phyloP scores from a whole-genome alignment of 345 rosid genomes.

The Dipteronia dyeriana region DNA sequence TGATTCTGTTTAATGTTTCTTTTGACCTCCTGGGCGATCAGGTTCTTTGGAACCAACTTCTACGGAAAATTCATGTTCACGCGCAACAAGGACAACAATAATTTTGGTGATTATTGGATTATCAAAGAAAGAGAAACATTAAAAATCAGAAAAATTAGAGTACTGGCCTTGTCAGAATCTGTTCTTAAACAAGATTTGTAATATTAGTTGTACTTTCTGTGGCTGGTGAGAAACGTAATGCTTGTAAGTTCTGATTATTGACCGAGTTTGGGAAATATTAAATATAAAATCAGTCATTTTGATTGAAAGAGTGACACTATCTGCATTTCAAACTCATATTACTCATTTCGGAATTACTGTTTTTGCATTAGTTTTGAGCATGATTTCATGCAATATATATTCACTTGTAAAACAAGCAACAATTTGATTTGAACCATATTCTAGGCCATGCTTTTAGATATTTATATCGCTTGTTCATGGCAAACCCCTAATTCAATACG shows the following conservation, averaged over 20 bases:
- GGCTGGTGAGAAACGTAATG: not conserved
- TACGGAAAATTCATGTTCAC: conserved; percentile 46
- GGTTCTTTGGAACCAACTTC: conserved; percentile 62
- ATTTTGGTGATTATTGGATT: conserved; percentile 21
- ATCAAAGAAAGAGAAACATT: not conserved
- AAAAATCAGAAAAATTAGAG: not conserved
- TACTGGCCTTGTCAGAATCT: not conserved
- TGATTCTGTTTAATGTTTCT: conserved; percentile 50
- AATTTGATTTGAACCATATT: too few relatives aligned
- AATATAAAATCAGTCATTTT: not conserved
- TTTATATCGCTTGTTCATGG: too few relatives aligned
- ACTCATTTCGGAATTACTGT: not conserved
- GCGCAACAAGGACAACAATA: conserved; percentile 52
- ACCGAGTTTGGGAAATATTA: not conserved
- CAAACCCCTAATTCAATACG: too few relatives aligned
- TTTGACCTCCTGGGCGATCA: conserved; percentile 63
- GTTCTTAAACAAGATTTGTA: not conserved
- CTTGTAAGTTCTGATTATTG: not conserved
- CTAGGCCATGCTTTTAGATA: too few relatives aligned
- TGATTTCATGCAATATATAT: conserved; percentile 6
- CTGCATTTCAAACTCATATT: not conserved
- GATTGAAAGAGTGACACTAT: not conserved
- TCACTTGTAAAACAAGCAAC: not conserved
- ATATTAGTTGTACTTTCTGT: not conserved
- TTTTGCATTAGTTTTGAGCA: conserved; percentile 7